Evolutionary conservation across 2,329 filamentous ascomycete genomes (phyloP).

Genomic region (Pseudogymnoascus sp.): DNA sequence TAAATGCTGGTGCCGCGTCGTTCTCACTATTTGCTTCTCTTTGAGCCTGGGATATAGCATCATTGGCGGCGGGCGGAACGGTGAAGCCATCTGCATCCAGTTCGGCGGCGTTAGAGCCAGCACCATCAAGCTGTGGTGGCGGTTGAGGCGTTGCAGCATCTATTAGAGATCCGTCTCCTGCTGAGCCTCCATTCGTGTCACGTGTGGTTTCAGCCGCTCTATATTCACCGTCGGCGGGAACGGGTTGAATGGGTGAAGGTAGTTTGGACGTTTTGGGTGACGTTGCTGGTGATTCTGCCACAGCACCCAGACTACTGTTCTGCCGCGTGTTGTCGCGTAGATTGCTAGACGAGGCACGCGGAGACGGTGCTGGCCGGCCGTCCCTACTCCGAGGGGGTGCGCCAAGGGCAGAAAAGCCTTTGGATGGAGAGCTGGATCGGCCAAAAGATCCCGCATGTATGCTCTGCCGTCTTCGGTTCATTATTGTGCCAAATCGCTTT

Average conservation of each 20-base stretch:
- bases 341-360: constrained; percentile 53
- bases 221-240: constrained; percentile 33
- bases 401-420: constrained; percentile 48
- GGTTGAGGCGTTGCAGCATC: constrained; percentile 47
- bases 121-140: constrained; percentile 27
- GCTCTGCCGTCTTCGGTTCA: constrained; percentile 59
- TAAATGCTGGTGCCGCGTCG: constrained; percentile 60
- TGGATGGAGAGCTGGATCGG: constrained; percentile 47
- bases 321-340: constrained; percentile 40
- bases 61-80: constrained; percentile 56
- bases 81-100: constrained; percentile 73
- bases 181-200: background rate
- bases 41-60: constrained; percentile 66
- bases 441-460: constrained; percentile 53
- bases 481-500: constrained; percentile 60
- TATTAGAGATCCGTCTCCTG: constrained; percentile 20
- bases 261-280: constrained; percentile 24
- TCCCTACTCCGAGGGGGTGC: constrained; percentile 58
- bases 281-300: constrained; percentile 48
- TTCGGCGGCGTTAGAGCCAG: constrained; percentile 18
- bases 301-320: constrained; percentile 45
- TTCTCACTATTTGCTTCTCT: constrained; percentile 53
- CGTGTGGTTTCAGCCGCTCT: background rate
- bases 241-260: constrained; percentile 27
- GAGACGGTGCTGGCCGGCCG: constrained; percentile 41